Evolutionary conservation across 305 asterid species (phyloP).

Genomic region (Plantago coronopus): DNA sequence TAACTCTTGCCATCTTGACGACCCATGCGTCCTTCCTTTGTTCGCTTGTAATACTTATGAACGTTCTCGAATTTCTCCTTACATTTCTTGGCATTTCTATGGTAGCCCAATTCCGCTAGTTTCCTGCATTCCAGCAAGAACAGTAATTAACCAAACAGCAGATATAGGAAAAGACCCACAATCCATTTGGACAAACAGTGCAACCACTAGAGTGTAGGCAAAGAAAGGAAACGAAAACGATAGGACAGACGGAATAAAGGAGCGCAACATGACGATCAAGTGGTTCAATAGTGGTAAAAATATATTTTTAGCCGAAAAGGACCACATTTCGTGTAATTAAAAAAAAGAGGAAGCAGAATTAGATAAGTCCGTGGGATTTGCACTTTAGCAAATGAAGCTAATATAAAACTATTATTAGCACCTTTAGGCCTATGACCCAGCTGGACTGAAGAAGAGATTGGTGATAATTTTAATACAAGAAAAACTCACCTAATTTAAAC

Average conservation of each 20-base stretch:
- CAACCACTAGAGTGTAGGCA: background rate
- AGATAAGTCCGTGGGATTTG: conserved; percentile 10
- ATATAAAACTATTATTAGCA: conserved; percentile 10
- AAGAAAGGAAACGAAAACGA: conserved; percentile 9
- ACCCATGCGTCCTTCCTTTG: conserved; percentile 44
- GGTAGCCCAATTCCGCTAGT: conserved; percentile 38
- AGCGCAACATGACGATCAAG: background rate
- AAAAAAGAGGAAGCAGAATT: conserved; percentile 5
- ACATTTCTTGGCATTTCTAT: conserved; percentile 45
- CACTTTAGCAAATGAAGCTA: conserved; percentile 14
- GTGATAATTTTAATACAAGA: conserved; percentile 4
- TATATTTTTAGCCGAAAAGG: background rate
- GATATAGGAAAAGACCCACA: background rate
- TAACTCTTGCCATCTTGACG: conserved; percentile 50
- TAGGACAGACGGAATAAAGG: conserved; percentile 9
- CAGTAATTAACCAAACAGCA: background rate
- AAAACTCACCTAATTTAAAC: background rate
- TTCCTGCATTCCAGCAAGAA: conserved; percentile 25
- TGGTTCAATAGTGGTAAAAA: conserved; percentile 4
- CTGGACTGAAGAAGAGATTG: background rate
- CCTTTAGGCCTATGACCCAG: conserved; percentile 2
- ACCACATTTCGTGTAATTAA: background rate
- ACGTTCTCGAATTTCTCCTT: conserved; percentile 51
- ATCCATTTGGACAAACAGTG: background rate
- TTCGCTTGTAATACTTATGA: conserved; percentile 45